Base-by-base conservation (phyloP, 2,329 filamentous ascomycete species). In the Triangularia setosa region DNA sequence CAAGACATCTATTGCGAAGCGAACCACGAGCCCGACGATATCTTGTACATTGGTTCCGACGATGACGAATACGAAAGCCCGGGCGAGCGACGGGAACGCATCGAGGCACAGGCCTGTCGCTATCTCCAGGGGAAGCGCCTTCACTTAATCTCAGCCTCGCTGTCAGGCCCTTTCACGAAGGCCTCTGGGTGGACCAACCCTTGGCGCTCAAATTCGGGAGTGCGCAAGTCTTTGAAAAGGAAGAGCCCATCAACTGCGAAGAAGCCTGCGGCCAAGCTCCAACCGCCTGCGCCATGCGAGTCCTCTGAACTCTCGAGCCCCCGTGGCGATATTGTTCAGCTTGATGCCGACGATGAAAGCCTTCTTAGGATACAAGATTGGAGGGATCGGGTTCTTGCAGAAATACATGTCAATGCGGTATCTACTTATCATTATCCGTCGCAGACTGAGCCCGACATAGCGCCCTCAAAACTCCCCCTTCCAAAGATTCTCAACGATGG, bases 101-200 rank as follows among this genome's bases (percentile, higher is more conserved):
- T 89, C 63, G 87, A 90, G 72, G 75, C 79, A 0, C 81, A 87
- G 9, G 88, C 84, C 2, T 75, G 80, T 33, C 79, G 80, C 40
- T 90, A 83, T 69, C 75, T 90, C 40, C 75, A 79, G 7, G 89
- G 88, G 0, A 76, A 79, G 28, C 71, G 79, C 1, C 82, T 88
- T 0, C 70, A 83, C 21, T 79, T 92, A 1, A 72, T 87, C 2
- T 88, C 88, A n/a, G 83, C 89, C 11, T 75, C 76, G 5, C 76
- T 91, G 2, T 80, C 77, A 65, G 89, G 88, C 0, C 89, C 88
- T 0, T 55, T 55, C 52, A 55, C 52, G 11, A 24, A 28, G 25
- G 25, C 21, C 12, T 55, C 52, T 25, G 52, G 52, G 12, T 55
- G 52, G 52, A 88, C 90, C 67, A 80, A 85, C 66, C 84, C 84